Base-by-base conservation (phyloP, 345 rosid species). In the Arabis hirsuta region DNA sequence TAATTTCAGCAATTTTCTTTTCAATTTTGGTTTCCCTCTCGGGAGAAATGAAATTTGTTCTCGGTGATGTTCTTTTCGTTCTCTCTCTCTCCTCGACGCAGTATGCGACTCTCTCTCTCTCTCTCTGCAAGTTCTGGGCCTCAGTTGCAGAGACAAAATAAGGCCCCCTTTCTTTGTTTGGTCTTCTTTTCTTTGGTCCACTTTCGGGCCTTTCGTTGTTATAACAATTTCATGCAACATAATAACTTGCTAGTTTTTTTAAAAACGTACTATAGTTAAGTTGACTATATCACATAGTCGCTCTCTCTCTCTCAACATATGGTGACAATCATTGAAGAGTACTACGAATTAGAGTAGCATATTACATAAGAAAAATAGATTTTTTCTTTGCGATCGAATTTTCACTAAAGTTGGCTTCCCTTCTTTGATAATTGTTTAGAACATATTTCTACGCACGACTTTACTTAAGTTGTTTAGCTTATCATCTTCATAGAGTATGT, bases 21-120 rank as follows among this genome's bases (percentile, higher is more conserved):
- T n/a, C n/a, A n/a, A n/a, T n/a, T n/a, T n/a, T n/a, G n/a, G 80
- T 71, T 77, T 77, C 80, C 80, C 80, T 77, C 80, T 77, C 72
- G 63, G 72, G 67, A 51, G 62, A 47, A 58, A 27, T 20, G 60
- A 26, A 55, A 10, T 11, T 14, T 9, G 19, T 50, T 58, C 68
- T 77, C 32, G 57, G 54, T 62, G 66, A 56, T 70, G 75, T 48
- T 70, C 64, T 67, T 63, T 69, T 63, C 56, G 22, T 10, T 55
- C 62, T 57, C 78, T 65, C 65, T 72, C 75, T 76, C 80, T 71
- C 80, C 70, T 71, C 76, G 80, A 76, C 55, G 76, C 72, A 71
- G 74, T 76, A 71, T 76, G 76, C 76, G 72, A 53, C 42, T 22
- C 74, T 76, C 78, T 71, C 75, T 72, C 73, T 65, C 76, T 47